Evolutionary conservation across 176 grass and related monocot genomes (phyloP).

Genomic region (Elaeis guineensis): DNA sequence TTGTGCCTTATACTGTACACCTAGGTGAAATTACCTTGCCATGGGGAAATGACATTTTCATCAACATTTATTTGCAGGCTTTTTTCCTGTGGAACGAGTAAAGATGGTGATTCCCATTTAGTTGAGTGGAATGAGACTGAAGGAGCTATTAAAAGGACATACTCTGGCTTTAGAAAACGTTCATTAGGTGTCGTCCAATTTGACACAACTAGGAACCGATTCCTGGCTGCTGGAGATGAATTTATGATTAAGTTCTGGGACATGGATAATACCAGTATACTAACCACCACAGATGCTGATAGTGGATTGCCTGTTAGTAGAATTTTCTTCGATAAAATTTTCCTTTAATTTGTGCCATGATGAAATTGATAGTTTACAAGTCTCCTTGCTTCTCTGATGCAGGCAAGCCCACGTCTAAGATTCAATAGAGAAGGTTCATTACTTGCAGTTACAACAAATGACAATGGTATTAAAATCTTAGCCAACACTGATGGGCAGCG

Average conservation of each 20-base stretch:
- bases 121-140: conserved; percentile 99
- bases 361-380: conserved; percentile 4
- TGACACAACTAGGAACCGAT: conserved; percentile 85
- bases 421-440: conserved; percentile 98
- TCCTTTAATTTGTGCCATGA: neutral
- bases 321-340: neutral
- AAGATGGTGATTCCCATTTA: conserved; percentile 93
- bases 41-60: conserved; percentile 1
- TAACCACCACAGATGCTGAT: conserved; percentile 73
- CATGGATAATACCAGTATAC: conserved; percentile 86
- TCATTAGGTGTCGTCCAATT: conserved; percentile 87
- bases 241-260: conserved; percentile 98
- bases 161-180: conserved; percentile 83
- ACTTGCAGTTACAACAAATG: conserved; percentile 81
- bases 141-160: conserved; percentile 90
- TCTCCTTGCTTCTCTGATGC: conserved; percentile 18
- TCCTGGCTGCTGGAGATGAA: conserved; percentile 97
- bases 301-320: conserved; percentile 83
- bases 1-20: too few species aligned
- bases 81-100: conserved; percentile 95
- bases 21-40: too few species aligned
- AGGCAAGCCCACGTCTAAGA: conserved; percentile 92
- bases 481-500: conserved; percentile 91
- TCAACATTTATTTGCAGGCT: conserved; percentile 42
- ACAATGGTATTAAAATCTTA: conserved; percentile 97